These are phyloP conservation scores for Pseudozyma hubeiensis DNA, from an alignment of 1,284 basidiomycete species.

Conservation along the genomic window DNA sequence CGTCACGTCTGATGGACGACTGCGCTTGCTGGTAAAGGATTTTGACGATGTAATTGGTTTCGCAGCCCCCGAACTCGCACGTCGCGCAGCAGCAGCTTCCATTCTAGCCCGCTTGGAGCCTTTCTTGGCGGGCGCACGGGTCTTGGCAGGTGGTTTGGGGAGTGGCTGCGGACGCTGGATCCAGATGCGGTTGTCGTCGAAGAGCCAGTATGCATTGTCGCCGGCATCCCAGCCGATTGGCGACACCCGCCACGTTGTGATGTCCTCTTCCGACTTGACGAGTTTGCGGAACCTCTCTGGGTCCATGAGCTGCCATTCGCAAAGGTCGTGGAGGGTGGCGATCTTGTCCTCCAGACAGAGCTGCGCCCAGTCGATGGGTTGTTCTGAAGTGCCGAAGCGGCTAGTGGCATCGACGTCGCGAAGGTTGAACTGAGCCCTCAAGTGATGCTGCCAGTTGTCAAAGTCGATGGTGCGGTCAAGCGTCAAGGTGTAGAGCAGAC, in stretches of 20 bases:
- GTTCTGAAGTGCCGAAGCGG: slow-evolving; percentile 57
- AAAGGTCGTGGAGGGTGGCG: slow-evolving; percentile 60
- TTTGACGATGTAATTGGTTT: slow-evolving; percentile 75
- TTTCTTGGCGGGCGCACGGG: slow-evolving; percentile 48
- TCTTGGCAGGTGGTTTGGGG: slow-evolving; percentile 44
- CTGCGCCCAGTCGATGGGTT: slow-evolving; percentile 69
- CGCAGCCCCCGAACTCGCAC: slow-evolving; percentile 69
- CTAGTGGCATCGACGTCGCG: slow-evolving; percentile 38
- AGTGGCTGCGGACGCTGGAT: slow-evolving; percentile 75
- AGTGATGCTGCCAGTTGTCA: slow-evolving; percentile 56
- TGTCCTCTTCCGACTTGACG: slow-evolving; percentile 71
- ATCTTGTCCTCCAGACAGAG: slow-evolving; percentile 71
- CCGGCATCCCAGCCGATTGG: slow-evolving; percentile 86
- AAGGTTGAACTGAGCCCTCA: slow-evolving; percentile 44
- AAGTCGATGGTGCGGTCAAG: slow-evolving; percentile 71
- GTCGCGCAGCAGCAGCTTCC: slow-evolving; percentile 53
- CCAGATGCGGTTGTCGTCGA: slow-evolving; percentile 88
- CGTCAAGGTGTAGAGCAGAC: slow-evolving; percentile 71
- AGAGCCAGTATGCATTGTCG: slow-evolving; percentile 86
- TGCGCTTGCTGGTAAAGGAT: slow-evolving; percentile 71
- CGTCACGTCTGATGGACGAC: slow-evolving; percentile 69
- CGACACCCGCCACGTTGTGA: slow-evolving; percentile 74
- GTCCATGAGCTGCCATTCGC: slow-evolving; percentile 73
- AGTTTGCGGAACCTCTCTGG: slow-evolving; percentile 72
- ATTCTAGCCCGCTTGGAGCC: slow-evolving; percentile 38